A percentile compares a stretch with the other conserved stretches of the same genome.
Evolutionary conservation across 495 filamentous ascomycete species (phyloP).

Genomic region (Penicillium pulvis): DNA sequence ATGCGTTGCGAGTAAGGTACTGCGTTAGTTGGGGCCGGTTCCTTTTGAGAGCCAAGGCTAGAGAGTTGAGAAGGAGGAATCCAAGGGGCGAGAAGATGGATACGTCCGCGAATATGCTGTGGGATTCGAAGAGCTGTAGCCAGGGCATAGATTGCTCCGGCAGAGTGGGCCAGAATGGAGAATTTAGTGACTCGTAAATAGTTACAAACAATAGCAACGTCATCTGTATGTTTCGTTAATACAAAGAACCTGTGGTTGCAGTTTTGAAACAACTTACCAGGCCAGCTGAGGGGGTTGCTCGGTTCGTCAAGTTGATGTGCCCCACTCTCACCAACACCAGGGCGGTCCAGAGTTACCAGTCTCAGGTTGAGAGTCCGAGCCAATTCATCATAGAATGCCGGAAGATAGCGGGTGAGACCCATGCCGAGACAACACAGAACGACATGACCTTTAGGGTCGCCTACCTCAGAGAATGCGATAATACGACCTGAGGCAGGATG

Average conservation of each 20-base stretch:
- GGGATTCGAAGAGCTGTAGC: slow-evolving; percentile 95
- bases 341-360: slow-evolving; percentile 91
- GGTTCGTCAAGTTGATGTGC: slow-evolving; percentile 70
- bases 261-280: slow-evolving; percentile 59
- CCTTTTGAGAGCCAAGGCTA: slow-evolving; percentile 72
- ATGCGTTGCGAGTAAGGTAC: slow-evolving; percentile 92
- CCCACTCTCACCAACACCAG: slow-evolving; percentile 92
- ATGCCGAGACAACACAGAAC: slow-evolving; percentile 98
- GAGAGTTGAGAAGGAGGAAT: slow-evolving; percentile 98
- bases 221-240: slow-evolving; percentile 56
- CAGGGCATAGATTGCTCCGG: slow-evolving; percentile 95
- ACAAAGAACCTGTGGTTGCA: not conserved
- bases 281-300: slow-evolving; percentile 90
- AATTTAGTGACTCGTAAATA: slow-evolving; percentile 92
- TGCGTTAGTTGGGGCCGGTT: slow-evolving; percentile 73
- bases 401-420: slow-evolving; percentile 94
- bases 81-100: slow-evolving; percentile 96
- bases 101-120: slow-evolving; percentile 90
- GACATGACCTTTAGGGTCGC: slow-evolving; percentile 86
- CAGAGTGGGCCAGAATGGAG: slow-evolving; percentile 96
- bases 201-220: slow-evolving; percentile 94
- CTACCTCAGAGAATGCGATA: slow-evolving; percentile 97
- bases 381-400: slow-evolving; percentile 96
- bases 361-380: slow-evolving; percentile 85
- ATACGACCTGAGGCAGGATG: slow-evolving; percentile 83